Base-by-base conservation (phyloP, 306 rosid genomes). In the peach (Prunus persica) region DNA sequence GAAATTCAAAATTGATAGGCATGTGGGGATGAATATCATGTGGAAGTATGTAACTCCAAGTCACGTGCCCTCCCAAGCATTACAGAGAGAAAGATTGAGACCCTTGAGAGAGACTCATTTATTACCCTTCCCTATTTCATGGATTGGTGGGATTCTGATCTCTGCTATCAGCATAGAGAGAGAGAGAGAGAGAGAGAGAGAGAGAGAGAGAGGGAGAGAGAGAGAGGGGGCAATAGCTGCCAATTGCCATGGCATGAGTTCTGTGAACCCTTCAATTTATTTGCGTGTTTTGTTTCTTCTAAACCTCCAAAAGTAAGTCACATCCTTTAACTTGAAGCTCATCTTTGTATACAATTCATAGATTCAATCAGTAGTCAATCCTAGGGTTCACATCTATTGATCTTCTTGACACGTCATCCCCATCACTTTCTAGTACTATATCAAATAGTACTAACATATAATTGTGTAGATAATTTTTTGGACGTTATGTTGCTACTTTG, bases 51-150 rank as follows among this genome's bases (percentile, higher is more conserved):
- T 78, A 51, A 57, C 78, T 52, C 81, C 83, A 75, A 14, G 19
- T 72, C 89, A 91, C 88, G 84, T 82, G 90, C 84, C 69, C 9
- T 78, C 76, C 62, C 56, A 24, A 73, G 12, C n/a, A 46, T 73
- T 80, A 74, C 92, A 84, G 57, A 41, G 72, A 18, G 62, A 67
- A 38, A 45, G 87, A 88, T 73, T 71, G 82, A 65, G 83, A 87
- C 86, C 71, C 71, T 67, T 76, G 71, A 27, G 74, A 52, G 56
- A 62, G 80, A 49, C 45, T 34, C 80, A 72, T 65, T 67, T 55
- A 76, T 72, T 73, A 30, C 61, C 22, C 69, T 24, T 50, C 13
- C 13, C 12, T 3, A 27, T 46, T 65, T 70, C 68, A 10, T 62
- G 74, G 38, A 47, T 69, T 54, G 78, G 76, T 55, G 11, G 71